Base-by-base conservation (phyloP, 2,329 filamentous ascomycete genomes). In the Teratosphaeria pseudoeucalypti region DNA sequence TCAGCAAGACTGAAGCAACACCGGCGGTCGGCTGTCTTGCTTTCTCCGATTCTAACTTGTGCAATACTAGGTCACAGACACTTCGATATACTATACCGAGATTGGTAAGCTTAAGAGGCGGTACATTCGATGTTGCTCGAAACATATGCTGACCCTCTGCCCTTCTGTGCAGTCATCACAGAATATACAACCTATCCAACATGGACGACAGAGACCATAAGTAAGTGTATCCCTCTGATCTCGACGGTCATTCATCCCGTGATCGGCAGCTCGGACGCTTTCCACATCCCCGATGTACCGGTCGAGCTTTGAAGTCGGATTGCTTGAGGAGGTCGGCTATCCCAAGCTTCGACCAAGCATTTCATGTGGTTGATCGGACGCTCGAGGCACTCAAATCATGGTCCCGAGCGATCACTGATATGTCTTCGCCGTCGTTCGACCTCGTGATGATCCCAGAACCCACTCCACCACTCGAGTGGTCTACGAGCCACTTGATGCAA, bases 1-100 rank as follows among this genome's bases (percentile, higher is more conserved):
- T 49, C 1, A 19, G 14, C 16, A 16, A 49, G n/a, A 19, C 43
- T 16, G 5, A 19, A 9, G n/a, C 43, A 49, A n/a, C 19, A 16
- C 9, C 9, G 9, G 14, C 43, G n/a, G 6, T 9, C 7, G n/a
- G n/a, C 43, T 19, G 14, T 19, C 43, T 16, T 49, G 14, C 43
- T 49, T 19, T 19, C 7, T 3, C 19, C 14, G 43, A 9, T 9
- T n/a, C 43, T 49, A 16, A 49, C 43, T 49, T 49, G 43, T 49
- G 43, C 43, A n/a, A n/a, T 49, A 4, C 9, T 49, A 49, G 43
- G 54, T 59, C 37, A 55, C 53, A 12, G 57, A 59, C 9, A 59
- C 52, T 6, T 26, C 43, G 34, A 59, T 53, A 6, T 59, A 59
- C 37, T 59, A 59, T 2, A 59, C 57, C 7, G 37, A 47, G 43